Base-by-base conservation (phyloP, 2,329 filamentous ascomycete genomes). In the Cercospora janseana region DNA sequence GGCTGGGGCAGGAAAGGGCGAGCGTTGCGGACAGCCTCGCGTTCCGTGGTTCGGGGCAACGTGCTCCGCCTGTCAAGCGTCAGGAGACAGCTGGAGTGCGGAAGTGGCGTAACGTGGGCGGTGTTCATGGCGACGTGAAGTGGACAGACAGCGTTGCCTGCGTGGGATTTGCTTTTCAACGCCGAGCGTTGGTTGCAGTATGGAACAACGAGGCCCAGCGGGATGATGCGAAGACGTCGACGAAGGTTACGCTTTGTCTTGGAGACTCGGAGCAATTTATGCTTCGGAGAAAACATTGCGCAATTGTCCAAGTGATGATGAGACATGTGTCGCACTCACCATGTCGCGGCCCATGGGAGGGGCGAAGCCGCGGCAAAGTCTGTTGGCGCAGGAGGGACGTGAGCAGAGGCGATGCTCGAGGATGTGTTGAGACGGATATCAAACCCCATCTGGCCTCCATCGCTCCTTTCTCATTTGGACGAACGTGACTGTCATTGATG, bases 231-330 rank as follows among this genome's bases (percentile, higher is more conserved):
- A 37, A 37, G 34, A n/a, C 23, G 20, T 12, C 18, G 6, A 37
- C n/a, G 15, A 37, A 34, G 31, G 34, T 21, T 37, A n/a, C 20
- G 34, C 34, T 16, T 21, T 46, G 43, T 35, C 43, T 27, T 26
- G 21, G 15, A 46, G 28, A 28, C 40, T 43, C 40, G 13, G 21
- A n/a, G 23, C 15, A 35, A 46, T 27, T 8, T 7, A 24, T 27
- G 15, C 28, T 16, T 46, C 43, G 43, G 43, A 46, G 43, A 35
- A 46, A 34, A 34, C 29, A 23, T 46, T 37, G 29, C 43, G 43
- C 43, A 46, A 46, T 43, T 10, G 12, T 12, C 4, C 18, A 4
- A 37, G 15, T 37, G 29, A 15, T 32, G 12, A 4, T 40, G 43
- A 46, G 43, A 46, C 43, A 46, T 37, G 43, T 46, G 26, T 12